Conservation (phyloP, 257 asterid genomes). For the Paraleonurus japonicus region DNA sequence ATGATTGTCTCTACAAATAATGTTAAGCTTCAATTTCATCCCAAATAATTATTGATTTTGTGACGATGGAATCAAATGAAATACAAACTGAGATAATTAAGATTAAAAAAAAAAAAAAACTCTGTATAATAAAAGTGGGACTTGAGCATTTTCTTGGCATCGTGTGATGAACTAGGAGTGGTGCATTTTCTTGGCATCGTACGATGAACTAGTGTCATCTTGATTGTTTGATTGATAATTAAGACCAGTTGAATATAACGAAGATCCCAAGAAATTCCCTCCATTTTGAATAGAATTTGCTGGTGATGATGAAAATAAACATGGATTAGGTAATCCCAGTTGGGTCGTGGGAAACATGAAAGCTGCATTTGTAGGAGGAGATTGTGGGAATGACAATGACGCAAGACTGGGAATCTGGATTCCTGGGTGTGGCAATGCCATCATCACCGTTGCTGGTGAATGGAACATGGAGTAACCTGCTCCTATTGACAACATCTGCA, state of each 20-base stretch:
- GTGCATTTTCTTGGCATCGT: neutral
- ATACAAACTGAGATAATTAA: neutral
- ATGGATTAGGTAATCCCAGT: constrained; percentile 1
- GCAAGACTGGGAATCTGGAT: neutral
- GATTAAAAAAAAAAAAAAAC: too few relatives aligned
- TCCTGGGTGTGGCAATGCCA: constrained; percentile 8
- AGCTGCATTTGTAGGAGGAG: too few relatives aligned
- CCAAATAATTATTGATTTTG: too few relatives aligned
- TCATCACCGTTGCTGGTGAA: neutral
- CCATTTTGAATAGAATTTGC: neutral
- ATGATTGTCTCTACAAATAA: too few relatives aligned
- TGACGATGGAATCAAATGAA: neutral
- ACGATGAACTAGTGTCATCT: neutral
- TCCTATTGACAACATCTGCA: neutral
- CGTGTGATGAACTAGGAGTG: neutral
- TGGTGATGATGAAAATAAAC: neutral
- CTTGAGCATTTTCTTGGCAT: too few relatives aligned
- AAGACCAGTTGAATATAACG: neutral
- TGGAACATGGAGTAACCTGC: neutral
- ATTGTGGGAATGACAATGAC: neutral
- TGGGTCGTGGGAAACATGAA: neutral
- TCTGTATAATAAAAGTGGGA: neutral
- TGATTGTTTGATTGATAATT: neutral
- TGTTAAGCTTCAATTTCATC: too few relatives aligned
- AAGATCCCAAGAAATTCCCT: neutral